phyloP scores from a whole-genome alignment of 306 rosid species.

The Acacia melanoxylon region DNA sequence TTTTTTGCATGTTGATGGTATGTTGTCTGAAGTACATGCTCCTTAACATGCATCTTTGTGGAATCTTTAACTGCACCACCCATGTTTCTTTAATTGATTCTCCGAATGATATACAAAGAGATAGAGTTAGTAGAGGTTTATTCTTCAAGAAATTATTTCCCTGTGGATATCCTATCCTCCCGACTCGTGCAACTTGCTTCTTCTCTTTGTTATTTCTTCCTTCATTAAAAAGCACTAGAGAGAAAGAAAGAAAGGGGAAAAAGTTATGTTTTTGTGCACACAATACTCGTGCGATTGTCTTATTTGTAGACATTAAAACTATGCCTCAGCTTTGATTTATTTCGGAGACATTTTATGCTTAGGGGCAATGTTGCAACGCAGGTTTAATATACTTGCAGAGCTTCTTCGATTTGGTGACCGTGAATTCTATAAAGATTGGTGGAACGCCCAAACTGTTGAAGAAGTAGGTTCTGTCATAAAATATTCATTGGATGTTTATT shows the following conservation, averaged over 20 bases:
- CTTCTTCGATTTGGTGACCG: conserved; percentile 97
- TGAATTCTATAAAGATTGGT: conserved; percentile 96
- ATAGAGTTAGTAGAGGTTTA: conserved; percentile 2
- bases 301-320: conserved; percentile 21
- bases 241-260: background rate
- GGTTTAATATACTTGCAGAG: conserved; percentile 98
- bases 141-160: background rate
- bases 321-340: conserved; percentile 18
- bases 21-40: conserved; percentile 19
- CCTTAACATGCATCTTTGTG: background rate
- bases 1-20: background rate
- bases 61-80: background rate
- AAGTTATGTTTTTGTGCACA: background rate
- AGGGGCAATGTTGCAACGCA: conserved; percentile 38
- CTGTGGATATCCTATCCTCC: conserved; percentile 6
- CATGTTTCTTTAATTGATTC: background rate
- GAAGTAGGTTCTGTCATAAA: conserved; percentile 57
- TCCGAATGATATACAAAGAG: background rate
- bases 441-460: conserved; percentile 96
- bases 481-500: conserved; percentile 23
- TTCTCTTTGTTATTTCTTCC: background rate
- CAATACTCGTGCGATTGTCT: background rate
- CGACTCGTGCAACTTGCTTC: background rate
- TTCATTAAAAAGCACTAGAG: background rate
- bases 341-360: conserved; percentile 30